A percentile compares a stretch with the other conserved stretches of the same genome.
These are phyloP conservation scores for Biscogniauxia marginata DNA, from an alignment of 2,329 filamentous ascomycete genomes.

Conservation along the genomic window DNA sequence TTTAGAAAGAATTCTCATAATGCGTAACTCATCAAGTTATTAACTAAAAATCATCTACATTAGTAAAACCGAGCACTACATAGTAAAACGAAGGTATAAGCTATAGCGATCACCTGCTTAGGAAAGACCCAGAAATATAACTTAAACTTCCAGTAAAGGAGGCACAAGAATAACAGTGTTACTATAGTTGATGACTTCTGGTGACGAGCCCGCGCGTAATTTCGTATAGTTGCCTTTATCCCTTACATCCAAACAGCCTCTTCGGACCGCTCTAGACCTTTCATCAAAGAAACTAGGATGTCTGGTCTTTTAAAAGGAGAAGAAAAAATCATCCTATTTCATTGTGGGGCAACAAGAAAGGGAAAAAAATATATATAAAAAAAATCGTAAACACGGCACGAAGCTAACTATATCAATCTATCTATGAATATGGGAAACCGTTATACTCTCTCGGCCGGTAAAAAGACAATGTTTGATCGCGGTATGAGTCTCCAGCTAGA, in stretches of 20 bases:
- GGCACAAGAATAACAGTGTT: not conserved
- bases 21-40: not conserved
- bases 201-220: not conserved
- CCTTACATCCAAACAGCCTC: not conserved
- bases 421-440: too few species aligned
- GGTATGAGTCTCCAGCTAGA: too few species aligned
- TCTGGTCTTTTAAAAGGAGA: too few species aligned
- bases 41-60: not conserved
- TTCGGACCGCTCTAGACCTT: not conserved
- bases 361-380: slow-evolving; percentile 1
- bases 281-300: not conserved
- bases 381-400: not conserved
- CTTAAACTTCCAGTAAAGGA: not conserved
- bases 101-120: too few species aligned
- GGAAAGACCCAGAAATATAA: not conserved
- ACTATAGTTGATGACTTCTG: not conserved
- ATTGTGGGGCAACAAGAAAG: too few species aligned
- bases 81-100: not conserved
- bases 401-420: too few species aligned
- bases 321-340: too few species aligned
- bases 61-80: not conserved
- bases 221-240: not conserved
- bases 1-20: not conserved
- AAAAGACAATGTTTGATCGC: too few species aligned
- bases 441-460: too few species aligned